A percentile compares a stretch with the other conserved stretches of the same genome.
Evolutionary conservation across 805 yeast species (phyloP).

Genomic region (Ascoidea rubescens): DNA sequence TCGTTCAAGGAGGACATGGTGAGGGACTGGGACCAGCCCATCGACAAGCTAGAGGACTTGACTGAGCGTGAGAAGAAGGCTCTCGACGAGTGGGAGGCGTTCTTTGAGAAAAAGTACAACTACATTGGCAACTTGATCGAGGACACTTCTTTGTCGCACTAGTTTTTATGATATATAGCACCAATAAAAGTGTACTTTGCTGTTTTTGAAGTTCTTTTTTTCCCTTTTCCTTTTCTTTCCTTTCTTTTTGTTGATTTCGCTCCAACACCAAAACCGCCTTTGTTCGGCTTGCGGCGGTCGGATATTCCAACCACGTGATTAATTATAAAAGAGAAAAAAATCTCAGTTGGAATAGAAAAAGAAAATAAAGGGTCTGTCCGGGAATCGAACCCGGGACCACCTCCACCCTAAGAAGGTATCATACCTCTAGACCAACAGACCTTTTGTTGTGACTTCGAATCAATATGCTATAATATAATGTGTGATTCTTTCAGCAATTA

Average conservation of each 20-base stretch:
- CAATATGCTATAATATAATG: constrained; percentile 23
- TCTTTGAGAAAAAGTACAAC: constrained; percentile 71
- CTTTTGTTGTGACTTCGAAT: not conserved
- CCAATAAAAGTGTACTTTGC: not conserved
- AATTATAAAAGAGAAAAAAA: not conserved
- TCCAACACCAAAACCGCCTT: not conserved
- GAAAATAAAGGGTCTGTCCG: constrained; percentile 7
- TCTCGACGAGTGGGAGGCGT: constrained; percentile 74
- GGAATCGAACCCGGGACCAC: constrained; percentile 12
- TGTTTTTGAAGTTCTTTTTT: no score
- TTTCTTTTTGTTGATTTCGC: not conserved
- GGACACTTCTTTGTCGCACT: constrained; percentile 13
- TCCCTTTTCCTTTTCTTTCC: not conserved
- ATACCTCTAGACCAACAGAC: constrained; percentile 6
- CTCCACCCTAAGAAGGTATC: constrained; percentile 10
- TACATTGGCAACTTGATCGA: constrained; percentile 59
- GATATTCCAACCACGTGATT: not conserved
- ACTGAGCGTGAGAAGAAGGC: constrained; percentile 45
- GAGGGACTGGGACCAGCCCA: constrained; percentile 59
- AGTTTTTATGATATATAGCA: not conserved
- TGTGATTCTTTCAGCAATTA: no score
- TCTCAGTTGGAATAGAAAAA: no score
- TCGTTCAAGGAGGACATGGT: constrained; percentile 63
- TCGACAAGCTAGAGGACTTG: constrained; percentile 59
- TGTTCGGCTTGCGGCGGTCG: not conserved